Percentiles rank a stretch among this genome's conserved stretches.
These are phyloP conservation scores for Colletotrichum coccodes DNA, from an alignment of 2,329 filamentous ascomycete species.

Conservation along the genomic window DNA sequence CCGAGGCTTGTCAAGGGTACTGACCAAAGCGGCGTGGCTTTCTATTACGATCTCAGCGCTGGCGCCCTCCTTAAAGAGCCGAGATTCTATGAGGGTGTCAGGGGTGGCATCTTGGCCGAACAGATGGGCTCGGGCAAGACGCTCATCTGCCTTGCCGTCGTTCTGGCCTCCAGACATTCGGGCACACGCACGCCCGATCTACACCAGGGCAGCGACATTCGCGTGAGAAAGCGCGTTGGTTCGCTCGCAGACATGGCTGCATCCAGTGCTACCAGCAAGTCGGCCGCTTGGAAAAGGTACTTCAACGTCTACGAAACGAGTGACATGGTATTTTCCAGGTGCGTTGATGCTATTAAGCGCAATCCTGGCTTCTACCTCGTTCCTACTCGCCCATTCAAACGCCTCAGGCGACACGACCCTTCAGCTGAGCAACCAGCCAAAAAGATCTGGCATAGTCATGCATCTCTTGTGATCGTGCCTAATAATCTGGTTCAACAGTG, in stretches of 20 bases:
- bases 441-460: constrained; percentile 71
- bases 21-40: constrained; percentile 70
- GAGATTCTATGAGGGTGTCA: constrained; percentile 76
- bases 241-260: constrained; percentile 82
- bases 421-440: constrained; percentile 51
- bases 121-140: constrained; percentile 90
- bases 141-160: constrained; percentile 81
- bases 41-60: constrained; percentile 77
- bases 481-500: constrained; percentile 87
- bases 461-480: constrained; percentile 83
- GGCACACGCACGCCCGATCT: constrained; percentile 73
- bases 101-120: constrained; percentile 83
- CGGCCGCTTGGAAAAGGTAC: constrained; percentile 76
- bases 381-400: constrained; percentile 50
- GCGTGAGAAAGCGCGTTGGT: constrained; percentile 58
- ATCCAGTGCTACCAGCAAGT: constrained; percentile 71
- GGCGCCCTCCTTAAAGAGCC: constrained; percentile 73
- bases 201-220: constrained; percentile 56
- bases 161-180: constrained; percentile 80
- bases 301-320: constrained; percentile 62
- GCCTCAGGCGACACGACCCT: constrained; percentile 38
- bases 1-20: constrained; percentile 72
- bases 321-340: constrained; percentile 63
- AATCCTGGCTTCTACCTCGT: constrained; percentile 70
- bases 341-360: constrained; percentile 64